phyloP scores from a whole-genome alignment of 2,329 filamentous ascomycete species.

The Sporothrix sp. region DNA sequence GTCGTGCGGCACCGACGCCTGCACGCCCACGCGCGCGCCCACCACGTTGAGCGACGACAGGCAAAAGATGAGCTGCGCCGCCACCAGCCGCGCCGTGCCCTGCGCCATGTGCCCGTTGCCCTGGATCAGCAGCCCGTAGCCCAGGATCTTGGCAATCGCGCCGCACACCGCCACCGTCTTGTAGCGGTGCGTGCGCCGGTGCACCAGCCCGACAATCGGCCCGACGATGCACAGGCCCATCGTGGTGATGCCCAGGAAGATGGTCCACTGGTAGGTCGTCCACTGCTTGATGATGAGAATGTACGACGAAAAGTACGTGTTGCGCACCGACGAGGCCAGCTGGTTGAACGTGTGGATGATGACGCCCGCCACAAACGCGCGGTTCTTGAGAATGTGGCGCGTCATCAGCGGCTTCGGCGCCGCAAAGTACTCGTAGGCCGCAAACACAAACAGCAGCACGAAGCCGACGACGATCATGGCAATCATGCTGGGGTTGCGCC shows the following conservation, averaged over 20 bases:
- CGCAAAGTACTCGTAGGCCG: constrained; percentile 42
- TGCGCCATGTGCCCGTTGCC: constrained; percentile 34
- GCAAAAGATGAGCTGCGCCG: constrained; percentile 41
- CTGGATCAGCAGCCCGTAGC: constrained; percentile 40
- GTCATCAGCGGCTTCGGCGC: constrained; percentile 49
- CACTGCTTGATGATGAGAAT: constrained; percentile 51
- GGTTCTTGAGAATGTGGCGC: constrained; percentile 48
- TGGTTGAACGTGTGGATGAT: constrained; percentile 61
- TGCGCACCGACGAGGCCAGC: constrained; percentile 28
- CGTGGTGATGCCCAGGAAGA: constrained; percentile 52
- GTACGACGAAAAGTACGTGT: constrained; percentile 55
- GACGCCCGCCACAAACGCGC: constrained; percentile 54
- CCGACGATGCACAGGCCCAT: constrained; percentile 55
- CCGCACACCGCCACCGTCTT: constrained; percentile 49
- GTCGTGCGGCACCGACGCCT: constrained; percentile 38
- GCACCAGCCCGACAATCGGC: constrained; percentile 46
- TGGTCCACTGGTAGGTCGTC: constrained; percentile 35
- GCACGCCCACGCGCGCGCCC: constrained; percentile 42
- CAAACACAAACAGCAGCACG: constrained; percentile 34
- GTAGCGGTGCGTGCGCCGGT: constrained; percentile 54
- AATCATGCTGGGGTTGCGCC: constrained; percentile 32
- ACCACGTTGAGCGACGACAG: constrained; percentile 47
- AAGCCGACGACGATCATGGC: constrained; percentile 33
- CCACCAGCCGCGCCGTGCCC: constrained; percentile 36
- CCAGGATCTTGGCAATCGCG: constrained; percentile 41